phyloP scores from a whole-genome alignment of 179 eudicot genomes.

The Patellifolia procumbens region DNA sequence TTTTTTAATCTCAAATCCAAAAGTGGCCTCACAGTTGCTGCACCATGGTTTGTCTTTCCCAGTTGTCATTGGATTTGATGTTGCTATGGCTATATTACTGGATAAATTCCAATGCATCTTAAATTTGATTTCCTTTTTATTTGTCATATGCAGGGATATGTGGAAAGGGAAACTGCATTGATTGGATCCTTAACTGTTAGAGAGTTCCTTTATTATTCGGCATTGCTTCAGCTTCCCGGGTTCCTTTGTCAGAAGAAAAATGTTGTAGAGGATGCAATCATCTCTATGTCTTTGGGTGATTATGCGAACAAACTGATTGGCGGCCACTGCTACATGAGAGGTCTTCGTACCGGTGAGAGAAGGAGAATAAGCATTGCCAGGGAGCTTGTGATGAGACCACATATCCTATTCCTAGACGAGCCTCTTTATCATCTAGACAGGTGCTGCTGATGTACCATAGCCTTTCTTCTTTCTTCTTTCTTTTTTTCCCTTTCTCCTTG shows the following conservation, averaged over 20 bases:
- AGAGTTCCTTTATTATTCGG: constrained; percentile 94
- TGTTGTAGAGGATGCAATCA: constrained; percentile 90
- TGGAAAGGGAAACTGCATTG: constrained; percentile 83
- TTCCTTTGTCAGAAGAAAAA: constrained; percentile 73
- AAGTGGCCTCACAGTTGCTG: background rate
- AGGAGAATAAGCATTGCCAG: constrained; percentile 94
- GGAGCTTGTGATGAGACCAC: constrained; percentile 97
- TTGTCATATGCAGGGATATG: constrained; percentile 69
- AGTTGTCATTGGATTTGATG: background rate
- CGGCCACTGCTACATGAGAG: constrained; percentile 95
- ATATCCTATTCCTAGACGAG: constrained; percentile 81
- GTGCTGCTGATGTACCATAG: constrained; percentile 37
- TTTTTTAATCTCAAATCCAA: background rate
- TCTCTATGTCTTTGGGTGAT: constrained; percentile 91
- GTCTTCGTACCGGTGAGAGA: constrained; percentile 92
- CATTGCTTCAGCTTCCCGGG: constrained; percentile 96
- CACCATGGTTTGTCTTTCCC: background rate
- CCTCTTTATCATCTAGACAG: constrained; percentile 99
- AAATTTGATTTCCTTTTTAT: constrained; percentile 1
- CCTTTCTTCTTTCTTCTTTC: background rate
- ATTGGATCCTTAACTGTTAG: constrained; percentile 95
- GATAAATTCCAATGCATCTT: background rate
- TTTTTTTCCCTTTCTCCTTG: too few species aligned
- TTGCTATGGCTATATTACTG: background rate
- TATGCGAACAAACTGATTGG: constrained; percentile 92